Evolutionary conservation across 768 basidiomycete species (phyloP).

Genomic region (Leccinum subgranulosum): DNA sequence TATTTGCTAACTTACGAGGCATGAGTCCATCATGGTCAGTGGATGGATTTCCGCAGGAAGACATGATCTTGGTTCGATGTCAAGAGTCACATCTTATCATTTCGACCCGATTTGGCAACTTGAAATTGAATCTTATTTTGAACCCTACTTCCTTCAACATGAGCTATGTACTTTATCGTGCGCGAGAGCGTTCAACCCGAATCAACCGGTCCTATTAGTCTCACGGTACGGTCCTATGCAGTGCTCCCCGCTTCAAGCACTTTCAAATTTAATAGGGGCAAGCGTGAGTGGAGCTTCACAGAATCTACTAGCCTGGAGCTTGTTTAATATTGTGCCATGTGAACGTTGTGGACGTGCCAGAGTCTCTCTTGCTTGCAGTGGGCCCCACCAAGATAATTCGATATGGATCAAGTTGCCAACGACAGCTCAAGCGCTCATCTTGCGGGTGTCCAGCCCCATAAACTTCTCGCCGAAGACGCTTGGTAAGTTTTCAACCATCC

Average conservation of each 20-base stretch:
- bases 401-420: not conserved
- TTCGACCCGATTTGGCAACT: not conserved
- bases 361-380: not conserved
- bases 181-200: not conserved
- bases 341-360: not conserved
- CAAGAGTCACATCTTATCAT: not conserved
- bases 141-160: not conserved
- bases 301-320: too few relatives aligned
- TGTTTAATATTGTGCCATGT: too few relatives aligned
- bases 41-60: constrained; percentile 64
- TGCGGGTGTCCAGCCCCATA: not conserved
- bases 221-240: not conserved
- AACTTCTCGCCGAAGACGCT: not conserved
- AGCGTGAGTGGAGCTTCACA: not conserved
- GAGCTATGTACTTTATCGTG: not conserved
- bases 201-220: too few relatives aligned
- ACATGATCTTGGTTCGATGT: constrained; percentile 18
- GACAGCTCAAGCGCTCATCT: not conserved
- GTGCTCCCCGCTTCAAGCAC: not conserved
- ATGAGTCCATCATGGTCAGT: constrained; percentile 60
- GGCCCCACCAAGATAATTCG: not conserved
- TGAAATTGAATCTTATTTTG: not conserved
- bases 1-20: constrained; percentile 48
- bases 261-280: not conserved
- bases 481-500: constrained; percentile 7